These are phyloP conservation scores for Leptographium flavum DNA, from an alignment of 2,329 filamentous ascomycete species.

Conservation along the genomic window DNA sequence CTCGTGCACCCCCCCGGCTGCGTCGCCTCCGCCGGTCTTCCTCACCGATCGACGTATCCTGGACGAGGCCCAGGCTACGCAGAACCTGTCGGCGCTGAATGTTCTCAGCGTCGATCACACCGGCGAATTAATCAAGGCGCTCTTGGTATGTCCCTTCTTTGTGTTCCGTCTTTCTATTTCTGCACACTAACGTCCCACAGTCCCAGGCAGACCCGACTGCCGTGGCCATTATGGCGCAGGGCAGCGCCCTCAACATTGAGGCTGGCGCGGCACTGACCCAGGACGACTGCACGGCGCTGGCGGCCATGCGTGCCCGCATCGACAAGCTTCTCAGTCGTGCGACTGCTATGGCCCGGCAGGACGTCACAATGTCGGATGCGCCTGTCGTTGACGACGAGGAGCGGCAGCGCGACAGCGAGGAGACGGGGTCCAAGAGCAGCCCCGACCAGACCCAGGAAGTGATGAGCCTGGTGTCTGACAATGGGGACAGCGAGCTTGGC, in stretches of 20 bases:
- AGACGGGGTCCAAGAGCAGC: background rate
- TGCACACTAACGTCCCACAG: constrained; percentile 17
- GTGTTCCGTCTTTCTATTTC: background rate
- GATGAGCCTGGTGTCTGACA: constrained; percentile 12
- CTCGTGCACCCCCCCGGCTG: background rate
- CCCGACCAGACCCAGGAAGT: constrained; percentile 6
- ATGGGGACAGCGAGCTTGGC: constrained; percentile 11
- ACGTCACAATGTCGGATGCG: constrained; percentile 6
- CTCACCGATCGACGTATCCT: constrained; percentile 27
- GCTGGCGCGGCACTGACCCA: constrained; percentile 22
- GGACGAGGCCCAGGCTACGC: constrained; percentile 50
- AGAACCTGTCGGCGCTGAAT: constrained; percentile 31
- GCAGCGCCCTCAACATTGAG: constrained; percentile 28
- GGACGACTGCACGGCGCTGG: constrained; percentile 29
- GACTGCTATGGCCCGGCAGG: background rate
- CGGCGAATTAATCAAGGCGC: constrained; percentile 40
- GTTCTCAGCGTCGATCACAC: constrained; percentile 11
- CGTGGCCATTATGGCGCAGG: constrained; percentile 34
- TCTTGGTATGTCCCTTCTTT: constrained; percentile 41
- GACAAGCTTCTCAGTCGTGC: constrained; percentile 9
- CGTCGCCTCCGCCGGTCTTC: constrained; percentile 7
- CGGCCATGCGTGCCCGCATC: constrained; percentile 30
- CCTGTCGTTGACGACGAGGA: background rate
- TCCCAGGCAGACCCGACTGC: constrained; percentile 28
- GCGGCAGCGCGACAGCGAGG: background rate